Conservation (phyloP, 108 stramenopile species). For the Cylindrotheca closterium region DNA sequence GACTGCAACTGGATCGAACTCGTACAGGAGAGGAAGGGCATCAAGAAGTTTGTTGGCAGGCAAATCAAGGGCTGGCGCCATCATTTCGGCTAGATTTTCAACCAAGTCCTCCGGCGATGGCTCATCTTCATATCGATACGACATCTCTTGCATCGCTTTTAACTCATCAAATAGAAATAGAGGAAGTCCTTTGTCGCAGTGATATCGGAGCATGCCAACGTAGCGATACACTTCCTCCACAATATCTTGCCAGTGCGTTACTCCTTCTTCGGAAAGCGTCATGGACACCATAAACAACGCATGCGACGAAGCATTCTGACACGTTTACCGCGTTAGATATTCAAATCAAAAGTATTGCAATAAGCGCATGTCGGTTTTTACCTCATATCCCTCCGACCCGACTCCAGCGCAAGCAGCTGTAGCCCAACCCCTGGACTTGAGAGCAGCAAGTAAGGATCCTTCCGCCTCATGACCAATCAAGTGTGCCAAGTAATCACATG, state of each 20-base stretch:
- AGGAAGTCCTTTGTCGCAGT: conserved; percentile 57
- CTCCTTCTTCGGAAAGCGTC: conserved; percentile 65
- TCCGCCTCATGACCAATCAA: conserved; percentile 83
- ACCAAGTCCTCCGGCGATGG: conserved; percentile 73
- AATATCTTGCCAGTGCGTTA: conserved; percentile 67
- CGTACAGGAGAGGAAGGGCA: conserved; percentile 67
- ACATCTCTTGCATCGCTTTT: conserved; percentile 61
- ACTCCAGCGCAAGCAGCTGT: conserved; percentile 68
- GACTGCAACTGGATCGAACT: conserved; percentile 52
- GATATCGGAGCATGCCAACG: conserved; percentile 73
- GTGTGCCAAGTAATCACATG: conserved; percentile 77
- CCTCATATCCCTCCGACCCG: conserved; percentile 69
- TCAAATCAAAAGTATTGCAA: neutral
- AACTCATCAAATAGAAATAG: conserved; percentile 82
- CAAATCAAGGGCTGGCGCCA: conserved; percentile 60
- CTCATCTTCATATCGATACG: conserved; percentile 73
- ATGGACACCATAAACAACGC: conserved; percentile 70
- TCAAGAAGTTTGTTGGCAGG: conserved; percentile 79
- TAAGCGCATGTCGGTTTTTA: neutral
- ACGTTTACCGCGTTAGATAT: neutral
- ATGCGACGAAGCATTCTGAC: conserved; percentile 62
- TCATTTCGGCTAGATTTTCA: conserved; percentile 66
- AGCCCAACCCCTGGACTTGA: conserved; percentile 72
- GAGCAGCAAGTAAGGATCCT: conserved; percentile 66
- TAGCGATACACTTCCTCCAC: conserved; percentile 63